phyloP scores from a whole-genome alignment of 441 rosid species.

The Pelargonium myrrhifolium region DNA sequence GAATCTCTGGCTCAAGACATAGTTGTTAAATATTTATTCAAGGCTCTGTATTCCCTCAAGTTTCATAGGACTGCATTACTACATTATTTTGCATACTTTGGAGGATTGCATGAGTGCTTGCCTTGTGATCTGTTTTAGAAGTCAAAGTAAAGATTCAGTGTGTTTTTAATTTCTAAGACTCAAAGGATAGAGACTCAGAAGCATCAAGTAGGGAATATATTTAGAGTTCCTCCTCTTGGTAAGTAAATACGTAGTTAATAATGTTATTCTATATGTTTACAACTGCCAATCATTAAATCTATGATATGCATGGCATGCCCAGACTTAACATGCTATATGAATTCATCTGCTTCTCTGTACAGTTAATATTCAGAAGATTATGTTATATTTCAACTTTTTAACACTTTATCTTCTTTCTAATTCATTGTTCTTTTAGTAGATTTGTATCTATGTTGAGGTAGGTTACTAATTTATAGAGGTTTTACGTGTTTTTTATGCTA shows the following conservation, averaged over 20 bases:
- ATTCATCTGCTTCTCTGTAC: too few relatives aligned
- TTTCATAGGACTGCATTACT: constrained; percentile 25
- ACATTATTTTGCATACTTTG: constrained; percentile 26
- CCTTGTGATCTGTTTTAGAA: constrained; percentile 30
- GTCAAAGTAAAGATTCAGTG: constrained; percentile 37
- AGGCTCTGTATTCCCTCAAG: constrained; percentile 25
- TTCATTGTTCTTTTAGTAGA: too few relatives aligned
- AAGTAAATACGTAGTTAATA: constrained; percentile 37
- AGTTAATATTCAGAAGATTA: too few relatives aligned
- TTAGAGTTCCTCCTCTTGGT: constrained; percentile 41
- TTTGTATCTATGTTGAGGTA: too few relatives aligned
- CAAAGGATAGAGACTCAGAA: constrained; percentile 34
- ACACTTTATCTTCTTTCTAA: too few relatives aligned
- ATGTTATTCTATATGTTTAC: constrained; percentile 1
- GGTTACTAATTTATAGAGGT: too few relatives aligned
- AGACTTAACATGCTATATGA: background rate
- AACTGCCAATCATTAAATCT: background rate
- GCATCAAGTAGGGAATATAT: constrained; percentile 40
- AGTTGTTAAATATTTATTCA: constrained; percentile 24
- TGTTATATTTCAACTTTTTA: too few relatives aligned
- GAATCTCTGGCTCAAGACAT: constrained; percentile 27
- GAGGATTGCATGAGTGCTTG: constrained; percentile 33
- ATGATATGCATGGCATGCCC: background rate
- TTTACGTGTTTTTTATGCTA: too few relatives aligned
- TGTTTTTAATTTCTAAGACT: constrained; percentile 40